These are phyloP conservation scores for Lactarius quietus DNA, from an alignment of 768 basidiomycete species.

Conservation along the genomic window DNA sequence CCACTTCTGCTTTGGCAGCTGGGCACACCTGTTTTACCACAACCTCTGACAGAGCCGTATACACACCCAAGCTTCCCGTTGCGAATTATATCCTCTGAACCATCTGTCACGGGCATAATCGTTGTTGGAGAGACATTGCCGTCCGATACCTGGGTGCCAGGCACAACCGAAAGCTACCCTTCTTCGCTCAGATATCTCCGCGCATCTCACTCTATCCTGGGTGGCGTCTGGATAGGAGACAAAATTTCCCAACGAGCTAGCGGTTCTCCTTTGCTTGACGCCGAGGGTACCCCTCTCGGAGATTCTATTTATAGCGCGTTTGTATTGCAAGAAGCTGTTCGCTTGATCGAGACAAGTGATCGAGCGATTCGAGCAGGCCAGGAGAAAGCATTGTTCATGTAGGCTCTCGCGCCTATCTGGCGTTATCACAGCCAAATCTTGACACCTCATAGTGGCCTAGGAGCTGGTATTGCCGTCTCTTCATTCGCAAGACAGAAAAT, in stretches of 20 bases:
- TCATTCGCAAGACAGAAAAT: conserved; percentile 68
- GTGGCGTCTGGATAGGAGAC: conserved; percentile 74
- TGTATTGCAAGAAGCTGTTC: conserved; percentile 79
- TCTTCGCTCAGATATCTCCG: conserved; percentile 43
- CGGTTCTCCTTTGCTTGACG: conserved; percentile 43
- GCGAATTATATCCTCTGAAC: conserved; percentile 61
- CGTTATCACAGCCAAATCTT: conserved; percentile 7
- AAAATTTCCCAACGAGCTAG: conserved; percentile 36
- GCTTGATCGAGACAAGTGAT: conserved; percentile 56
- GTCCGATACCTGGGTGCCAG: conserved; percentile 27
- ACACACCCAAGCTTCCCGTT: conserved; percentile 51
- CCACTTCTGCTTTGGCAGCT: conserved; percentile 38
- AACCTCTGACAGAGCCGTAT: conserved; percentile 49
- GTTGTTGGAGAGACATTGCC: conserved; percentile 72
- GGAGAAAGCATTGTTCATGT: conserved; percentile 73
- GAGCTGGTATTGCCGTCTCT: conserved; percentile 76
- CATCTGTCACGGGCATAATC: conserved; percentile 76
- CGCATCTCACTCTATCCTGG: conserved; percentile 54
- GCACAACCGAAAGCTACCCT: conserved; percentile 26
- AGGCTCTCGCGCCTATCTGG: conserved; percentile 28
- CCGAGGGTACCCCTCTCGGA: conserved; percentile 52
- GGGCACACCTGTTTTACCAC: conserved; percentile 50
- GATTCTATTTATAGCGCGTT: conserved; percentile 86
- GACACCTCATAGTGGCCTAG: conserved; percentile 65
- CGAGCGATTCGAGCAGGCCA: conserved; percentile 36